Percentiles rank a stretch among this genome's conserved stretches.
Conservation (phyloP, 306 rosid species). For the Alnus glutinosa region DNA sequence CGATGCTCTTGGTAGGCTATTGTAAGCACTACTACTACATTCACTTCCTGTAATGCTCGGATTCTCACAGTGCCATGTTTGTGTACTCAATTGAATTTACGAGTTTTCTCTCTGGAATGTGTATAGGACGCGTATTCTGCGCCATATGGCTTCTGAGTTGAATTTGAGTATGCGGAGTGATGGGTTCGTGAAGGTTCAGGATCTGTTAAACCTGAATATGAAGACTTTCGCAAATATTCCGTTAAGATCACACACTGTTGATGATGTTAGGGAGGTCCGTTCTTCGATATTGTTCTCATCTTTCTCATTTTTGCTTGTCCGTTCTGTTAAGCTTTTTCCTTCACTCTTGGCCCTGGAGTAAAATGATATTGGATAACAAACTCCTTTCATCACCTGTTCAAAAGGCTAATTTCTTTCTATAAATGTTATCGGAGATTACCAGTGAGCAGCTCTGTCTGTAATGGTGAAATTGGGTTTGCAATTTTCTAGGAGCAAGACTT, state of each 20-base stretch:
- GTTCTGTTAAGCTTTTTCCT: slow-evolving; percentile 10
- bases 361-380: neutral
- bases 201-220: slow-evolving; percentile 67
- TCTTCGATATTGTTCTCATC: slow-evolving; percentile 8
- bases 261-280: slow-evolving; percentile 86
- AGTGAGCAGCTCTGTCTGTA: neutral
- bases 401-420: neutral
- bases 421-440: neutral
- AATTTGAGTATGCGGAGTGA: slow-evolving; percentile 70
- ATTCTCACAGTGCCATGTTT: neutral
- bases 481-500: neutral
- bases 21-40: slow-evolving; percentile 53
- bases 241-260: slow-evolving; percentile 66
- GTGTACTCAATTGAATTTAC: neutral
- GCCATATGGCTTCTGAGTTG: slow-evolving; percentile 87
- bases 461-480: neutral
- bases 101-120: slow-evolving; percentile 5
- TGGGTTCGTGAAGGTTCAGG: slow-evolving; percentile 80
- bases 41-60: neutral
- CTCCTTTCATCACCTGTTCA: neutral
- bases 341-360: neutral
- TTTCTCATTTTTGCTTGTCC: neutral
- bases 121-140: slow-evolving; percentile 77
- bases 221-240: slow-evolving; percentile 84
- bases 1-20: slow-evolving; percentile 88